Evolutionary conservation across 1,284 basidiomycete species (phyloP), one percentile per base, ranked within the genome.

Genomic region (Puccinia horiana): DNA sequence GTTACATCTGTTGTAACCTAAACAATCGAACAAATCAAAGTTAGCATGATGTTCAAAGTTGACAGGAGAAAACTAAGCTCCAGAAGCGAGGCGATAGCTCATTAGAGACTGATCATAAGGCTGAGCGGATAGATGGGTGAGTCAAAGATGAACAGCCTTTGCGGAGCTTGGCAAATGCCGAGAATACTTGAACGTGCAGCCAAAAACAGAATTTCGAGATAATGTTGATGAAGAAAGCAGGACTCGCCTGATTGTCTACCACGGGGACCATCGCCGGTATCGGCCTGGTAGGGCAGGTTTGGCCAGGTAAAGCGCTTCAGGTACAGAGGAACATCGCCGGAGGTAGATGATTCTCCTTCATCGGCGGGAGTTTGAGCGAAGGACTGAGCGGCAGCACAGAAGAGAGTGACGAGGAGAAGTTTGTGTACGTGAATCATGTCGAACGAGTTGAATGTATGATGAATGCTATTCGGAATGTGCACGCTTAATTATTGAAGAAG

Each of bases 1-100:
- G 88, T 93, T 92, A 87, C 92, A 93, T 4, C 87, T 84, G 87
- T 92, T 93, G 88, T 90, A 92, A 9, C 92, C 92, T 79, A 52
- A 47, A 56, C 9, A 47, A 37, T 26, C 14, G 23, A 72, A 35
- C 40, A 35, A 32, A 37, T 4, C 20, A 26, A 35, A 35, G 47
- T 74, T 42, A 74, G 52, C 23, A 44, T 37, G 9, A 32, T 32
- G 14, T 52, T 54, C 49, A 49, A 32, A 40, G 40, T 42, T 47
- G 4, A 37, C 4, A 32, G n/a, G 20, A 32, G 35, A 18, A 63
- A 63, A 26, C 2, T 32, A 6, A 29, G 26, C 20, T 18, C 3
- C 61, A 63, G 35, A n/a, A n/a, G n/a, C n/a, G 56, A 58, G 23
- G 56, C 29, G 29, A 37, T 63, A 26, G 20, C 61, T 29, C 14